Percentiles rank a stretch among this genome's conserved stretches.
Conservation (phyloP, 2,329 filamentous ascomycete species). For the Capronia americana region DNA sequence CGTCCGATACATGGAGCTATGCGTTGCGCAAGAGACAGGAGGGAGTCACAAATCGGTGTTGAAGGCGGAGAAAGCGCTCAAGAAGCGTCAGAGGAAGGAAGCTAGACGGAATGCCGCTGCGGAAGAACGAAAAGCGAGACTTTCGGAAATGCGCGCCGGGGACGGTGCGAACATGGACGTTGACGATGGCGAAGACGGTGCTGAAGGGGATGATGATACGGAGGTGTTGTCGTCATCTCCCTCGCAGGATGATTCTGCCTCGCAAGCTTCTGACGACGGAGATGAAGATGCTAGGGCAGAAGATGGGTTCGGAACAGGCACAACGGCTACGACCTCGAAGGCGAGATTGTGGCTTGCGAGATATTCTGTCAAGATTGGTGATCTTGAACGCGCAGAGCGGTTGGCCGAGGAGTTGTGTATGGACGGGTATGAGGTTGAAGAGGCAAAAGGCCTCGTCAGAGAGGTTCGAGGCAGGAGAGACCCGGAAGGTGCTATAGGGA, state of each 20-base stretch:
- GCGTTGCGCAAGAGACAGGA: conserved; percentile 88
- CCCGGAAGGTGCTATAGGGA: conserved; percentile 21
- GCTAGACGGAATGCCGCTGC: conserved; percentile 24
- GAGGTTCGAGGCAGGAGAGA: conserved; percentile 83
- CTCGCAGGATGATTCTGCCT: neutral
- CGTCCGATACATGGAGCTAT: conserved; percentile 91
- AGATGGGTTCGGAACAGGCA: conserved; percentile 71
- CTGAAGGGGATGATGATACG: conserved; percentile 46
- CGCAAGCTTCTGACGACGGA: conserved; percentile 41
- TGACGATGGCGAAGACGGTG: conserved; percentile 36
- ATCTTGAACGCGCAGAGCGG: conserved; percentile 77
- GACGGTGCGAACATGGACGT: conserved; percentile 17
- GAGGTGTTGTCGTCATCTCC: conserved; percentile 34
- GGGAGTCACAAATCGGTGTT: conserved; percentile 49
- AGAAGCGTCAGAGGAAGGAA: conserved; percentile 31
- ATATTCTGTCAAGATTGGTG: conserved; percentile 75
- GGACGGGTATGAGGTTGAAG: conserved; percentile 94
- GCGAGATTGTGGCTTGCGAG: conserved; percentile 92
- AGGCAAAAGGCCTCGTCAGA: conserved; percentile 89
- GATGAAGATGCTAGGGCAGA: conserved; percentile 46
- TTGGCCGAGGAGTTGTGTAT: conserved; percentile 91
- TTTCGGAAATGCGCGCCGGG: conserved; percentile 20
- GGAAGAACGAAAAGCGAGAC: conserved; percentile 24
- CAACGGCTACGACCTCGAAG: conserved; percentile 89
- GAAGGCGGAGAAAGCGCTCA: conserved; percentile 30